Base-by-base conservation (phyloP, 192 early-diverging fungal species). In the Rhizoclosmatium globosum region DNA sequence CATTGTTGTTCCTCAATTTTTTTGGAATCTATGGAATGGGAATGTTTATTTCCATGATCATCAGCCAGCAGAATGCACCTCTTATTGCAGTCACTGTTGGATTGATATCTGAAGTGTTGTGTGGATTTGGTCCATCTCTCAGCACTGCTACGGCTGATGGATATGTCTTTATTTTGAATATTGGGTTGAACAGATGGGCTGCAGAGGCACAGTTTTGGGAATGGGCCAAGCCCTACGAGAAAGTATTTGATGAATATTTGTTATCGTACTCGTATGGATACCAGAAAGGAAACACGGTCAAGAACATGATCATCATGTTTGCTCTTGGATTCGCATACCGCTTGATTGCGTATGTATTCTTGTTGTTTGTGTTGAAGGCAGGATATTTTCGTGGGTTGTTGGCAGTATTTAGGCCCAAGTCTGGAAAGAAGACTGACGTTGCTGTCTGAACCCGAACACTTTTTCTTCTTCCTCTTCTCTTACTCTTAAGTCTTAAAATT, bases 261-360 rank as follows among this genome's bases (percentile, higher is more conserved):
- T 4, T 56, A 3, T 3, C 42, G 9, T 23, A 66, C 21, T 11
- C 19, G 4, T 46, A 44, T 53, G 87, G 87, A 2, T 88, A 81
- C 47, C 68, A 79, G 13, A 23, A 81, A 1, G 79, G 83, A 11
- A 64, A 78, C 2, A 58, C 75, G 4, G 47, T 53, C 3, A 47
- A 64, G 11, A 82, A 88, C 57, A 41, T 84, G 43, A 44, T 64
- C 19, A 67, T 86, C 38, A 85, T 84, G 76, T 15, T 85, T 19
- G 53, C 71, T 1, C 53, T 88, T 21, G 84, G 82, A 2, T 61
- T 77, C 19, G 64, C 41, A 15, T 74, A 76, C 45, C 77, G 87
- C 13, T 68, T 85, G 2, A 42, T 88, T n/a, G 82, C 81, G n/a
- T 88, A 74, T 68, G 31, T 71, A 19, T 57, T 81, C 3, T 66